These are phyloP conservation scores for Saccharomyces hybrid DNA, from an alignment of 1,139 yeast species.

Conservation along the genomic window DNA sequence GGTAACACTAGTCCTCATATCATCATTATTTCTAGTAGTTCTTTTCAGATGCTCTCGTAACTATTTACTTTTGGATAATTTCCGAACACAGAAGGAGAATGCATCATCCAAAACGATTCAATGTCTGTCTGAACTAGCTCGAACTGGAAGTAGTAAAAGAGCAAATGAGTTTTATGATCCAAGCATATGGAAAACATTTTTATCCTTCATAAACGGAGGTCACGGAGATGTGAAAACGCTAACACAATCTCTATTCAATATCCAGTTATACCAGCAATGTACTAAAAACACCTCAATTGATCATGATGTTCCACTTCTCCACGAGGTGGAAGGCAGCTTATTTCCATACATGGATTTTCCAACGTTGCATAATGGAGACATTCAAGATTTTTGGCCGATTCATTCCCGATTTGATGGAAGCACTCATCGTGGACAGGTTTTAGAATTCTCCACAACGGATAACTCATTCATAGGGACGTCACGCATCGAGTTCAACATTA, in stretches of 20 bases:
- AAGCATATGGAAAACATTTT: background rate
- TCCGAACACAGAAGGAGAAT: background rate
- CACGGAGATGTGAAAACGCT: background rate
- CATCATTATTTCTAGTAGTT: background rate
- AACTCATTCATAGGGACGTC: background rate
- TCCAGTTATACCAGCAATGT: background rate
- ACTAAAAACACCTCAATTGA: background rate
- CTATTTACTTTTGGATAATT: background rate
- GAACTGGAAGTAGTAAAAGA: background rate
- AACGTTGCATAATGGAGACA: background rate
- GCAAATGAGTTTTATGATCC: background rate
- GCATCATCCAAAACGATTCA: background rate
- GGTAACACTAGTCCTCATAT: background rate
- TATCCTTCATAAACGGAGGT: background rate
- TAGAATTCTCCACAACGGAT: constrained; percentile 10
- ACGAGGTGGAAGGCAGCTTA: background rate
- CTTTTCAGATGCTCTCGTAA: background rate
- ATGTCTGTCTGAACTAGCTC: background rate
- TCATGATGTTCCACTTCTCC: background rate
- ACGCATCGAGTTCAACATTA: background rate
- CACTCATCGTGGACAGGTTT: background rate
- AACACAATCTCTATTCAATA: background rate
- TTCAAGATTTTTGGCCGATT: background rate
- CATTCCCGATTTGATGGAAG: background rate
- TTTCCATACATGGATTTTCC: background rate